Evolutionary conservation across 495 filamentous ascomycete genomes (phyloP), one percentile per base, ranked within the genome.

Genomic region (Achaetomiella virescens): DNA sequence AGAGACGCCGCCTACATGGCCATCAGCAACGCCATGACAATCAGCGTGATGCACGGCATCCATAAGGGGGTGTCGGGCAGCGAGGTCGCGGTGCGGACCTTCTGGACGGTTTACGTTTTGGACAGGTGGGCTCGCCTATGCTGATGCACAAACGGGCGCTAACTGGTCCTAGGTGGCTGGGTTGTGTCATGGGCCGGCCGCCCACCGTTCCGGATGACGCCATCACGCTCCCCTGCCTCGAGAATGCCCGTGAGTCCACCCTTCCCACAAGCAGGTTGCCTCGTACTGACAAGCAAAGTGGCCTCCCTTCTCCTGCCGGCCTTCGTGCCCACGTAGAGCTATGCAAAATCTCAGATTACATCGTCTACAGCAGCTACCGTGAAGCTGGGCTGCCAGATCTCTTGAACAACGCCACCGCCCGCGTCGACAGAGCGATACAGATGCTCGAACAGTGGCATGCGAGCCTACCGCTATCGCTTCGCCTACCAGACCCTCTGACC

Each of bases 101-200:
- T 77, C 31, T 77, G 74, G 74, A 75, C 70, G 9, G 59, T 74
- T 14, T 75, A 71, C 43, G 67, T 69, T 20, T 45, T 77, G 14
- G 74, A 77, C 43, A 60, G 72, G 64, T 75, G 56, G 57, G 64
- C 17, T 20, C 22, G 12, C n/a, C 37, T 38, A 22, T 17, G 2
- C 3, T 1, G 17, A 22, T 17, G 6, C 9, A 12, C n/a, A n/a
- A n/a, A n/a, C n/a, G 5, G 18, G 15, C 47, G n/a, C 15, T 17
- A 20, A 57, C 41, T 38, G 14, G 18, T 17, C 20, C n/a, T 24
- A 75, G 72, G 17, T 74, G 67, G 66, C 35, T 75, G 52, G 70
- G 71, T 56, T 75, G 72, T 47, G 55, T 77, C 2, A 63, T 73
- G 65, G 74, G 74, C 11, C 67, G 73, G n/a, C 70, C 72, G 12